Base-by-base conservation (phyloP, 768 basidiomycete species). In the Rhizopogon roseolus region DNA sequence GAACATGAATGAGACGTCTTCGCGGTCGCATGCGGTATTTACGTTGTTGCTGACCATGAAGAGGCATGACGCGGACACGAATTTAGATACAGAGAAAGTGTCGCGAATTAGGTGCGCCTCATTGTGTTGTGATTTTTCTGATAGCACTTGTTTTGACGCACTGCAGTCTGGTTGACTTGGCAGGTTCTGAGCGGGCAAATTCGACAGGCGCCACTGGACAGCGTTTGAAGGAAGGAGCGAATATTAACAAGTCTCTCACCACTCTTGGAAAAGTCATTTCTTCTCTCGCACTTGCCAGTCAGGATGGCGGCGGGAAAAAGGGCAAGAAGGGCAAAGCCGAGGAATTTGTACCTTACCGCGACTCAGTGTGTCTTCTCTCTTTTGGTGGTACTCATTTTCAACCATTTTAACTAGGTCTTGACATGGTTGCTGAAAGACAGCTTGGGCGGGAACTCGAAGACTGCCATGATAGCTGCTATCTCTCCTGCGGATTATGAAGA, bases 1-100 rank as follows among this genome's bases (percentile, higher is more conserved):
- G 19, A 94, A 97, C 72, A 99, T 99, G 97, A 99, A 99, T 73
- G 97, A 98, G 73, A 97, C 94, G 81, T 96, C 93, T 7, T 97
- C 94, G 11, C 90, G 97, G 65, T 97, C 94, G 13, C 97, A 99
- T 76, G 94, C 96, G 2, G 96, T 99, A 37, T 99, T 99, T 67
- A 98, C 97, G 3, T 80, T 99, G 52, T 77, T 98, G 63, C 76
- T 99, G 55, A 92, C 91, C 13, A 95, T 96, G 84, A 96, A 90
- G 75, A 81, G 81, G 54, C 90, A 87, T 56, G 97, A 99, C 62
- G 74, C 76, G 9, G 80, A 78, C 41, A 93, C 93, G 1, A 91
- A 91, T 61, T 76, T 99, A 69, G 89, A 90, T 61, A 96, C 94
- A 1, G 97, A 99, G 72, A 99, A 98, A 69, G 97, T 98, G n/a